Percentiles rank a stretch among this genome's conserved stretches.
Evolutionary conservation across 371 early-diverging fungal genomes (phyloP).

Genomic region (Mucor sp.): DNA sequence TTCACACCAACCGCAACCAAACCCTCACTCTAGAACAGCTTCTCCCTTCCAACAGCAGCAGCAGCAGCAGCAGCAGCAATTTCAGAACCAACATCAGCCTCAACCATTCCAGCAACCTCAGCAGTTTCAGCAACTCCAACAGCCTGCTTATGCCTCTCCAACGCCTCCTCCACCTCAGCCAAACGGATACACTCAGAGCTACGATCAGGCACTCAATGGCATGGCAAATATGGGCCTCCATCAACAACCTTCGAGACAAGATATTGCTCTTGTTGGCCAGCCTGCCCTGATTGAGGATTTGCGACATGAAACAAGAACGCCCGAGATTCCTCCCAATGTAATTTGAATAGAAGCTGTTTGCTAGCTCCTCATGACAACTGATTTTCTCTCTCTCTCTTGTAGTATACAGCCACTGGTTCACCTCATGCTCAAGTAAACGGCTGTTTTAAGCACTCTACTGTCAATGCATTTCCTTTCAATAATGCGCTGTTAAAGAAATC

Average conservation of each 20-base stretch:
- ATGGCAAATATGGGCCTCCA: constrained; percentile 29
- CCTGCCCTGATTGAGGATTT: constrained; percentile 53
- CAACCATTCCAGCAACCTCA: background rate
- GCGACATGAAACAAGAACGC: constrained; percentile 16
- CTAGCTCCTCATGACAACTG: background rate
- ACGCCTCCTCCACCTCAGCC: background rate
- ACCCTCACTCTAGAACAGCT: background rate
- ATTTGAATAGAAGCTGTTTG: background rate
- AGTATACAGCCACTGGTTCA: background rate
- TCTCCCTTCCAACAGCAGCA: background rate
- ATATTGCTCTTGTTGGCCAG: constrained; percentile 53
- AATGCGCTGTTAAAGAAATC: constrained; percentile 81
- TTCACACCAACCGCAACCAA: background rate
- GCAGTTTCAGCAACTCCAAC: constrained; percentile 1
- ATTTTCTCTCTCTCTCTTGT: background rate
- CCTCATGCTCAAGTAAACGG: background rate
- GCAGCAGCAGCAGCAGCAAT: background rate
- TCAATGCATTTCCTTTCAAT: constrained; percentile 88
- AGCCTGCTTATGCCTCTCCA: background rate
- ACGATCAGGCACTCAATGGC: constrained; percentile 23
- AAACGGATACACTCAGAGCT: background rate
- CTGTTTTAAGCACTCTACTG: constrained; percentile 56
- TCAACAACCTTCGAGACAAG: constrained; percentile 15
- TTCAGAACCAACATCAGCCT: background rate
- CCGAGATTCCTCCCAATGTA: constrained; percentile 1